Conservation (phyloP, 495 filamentous ascomycete species). For the Pseudevernia furfuracea region DNA sequence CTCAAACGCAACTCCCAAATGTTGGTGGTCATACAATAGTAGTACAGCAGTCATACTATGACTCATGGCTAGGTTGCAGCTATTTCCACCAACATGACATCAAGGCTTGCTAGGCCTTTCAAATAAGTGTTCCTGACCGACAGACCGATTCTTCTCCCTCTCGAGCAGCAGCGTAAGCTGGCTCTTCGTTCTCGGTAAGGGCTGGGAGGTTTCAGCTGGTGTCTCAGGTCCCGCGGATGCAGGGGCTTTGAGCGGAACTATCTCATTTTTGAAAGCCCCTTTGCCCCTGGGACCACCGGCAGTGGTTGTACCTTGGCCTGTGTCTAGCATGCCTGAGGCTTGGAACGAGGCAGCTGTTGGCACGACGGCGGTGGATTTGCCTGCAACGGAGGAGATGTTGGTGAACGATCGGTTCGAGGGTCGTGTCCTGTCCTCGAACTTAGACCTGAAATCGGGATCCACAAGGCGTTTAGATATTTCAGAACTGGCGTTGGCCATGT, state of each 20-base stretch:
- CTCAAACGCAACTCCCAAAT: conserved; percentile 6
- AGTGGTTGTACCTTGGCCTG: conserved; percentile 8
- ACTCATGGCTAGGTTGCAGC: not conserved
- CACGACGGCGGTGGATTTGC: conserved; percentile 16
- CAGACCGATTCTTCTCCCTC: conserved; percentile 10
- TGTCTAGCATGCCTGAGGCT: conserved; percentile 18
- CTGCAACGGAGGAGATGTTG: conserved; percentile 14
- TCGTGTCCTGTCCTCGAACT: conserved; percentile 21
- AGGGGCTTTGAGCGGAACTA: conserved; percentile 14
- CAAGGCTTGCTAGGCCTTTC: not conserved
- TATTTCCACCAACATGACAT: not conserved
- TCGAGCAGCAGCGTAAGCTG: conserved; percentile 28
- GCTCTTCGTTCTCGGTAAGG: conserved; percentile 28
- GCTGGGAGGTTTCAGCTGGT: not conserved
- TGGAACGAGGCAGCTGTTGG: conserved; percentile 24
- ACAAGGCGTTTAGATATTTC: conserved; percentile 13
- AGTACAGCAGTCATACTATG: conserved; percentile 4
- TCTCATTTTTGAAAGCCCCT: conserved; percentile 19
- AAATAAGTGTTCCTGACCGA: not conserved
- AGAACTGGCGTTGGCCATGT: not conserved
- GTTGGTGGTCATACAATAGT: not conserved
- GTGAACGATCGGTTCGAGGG: conserved; percentile 15
- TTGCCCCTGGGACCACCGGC: conserved; percentile 6
- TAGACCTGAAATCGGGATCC: conserved; percentile 20
- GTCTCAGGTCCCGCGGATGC: conserved; percentile 10